A percentile compares a stretch with the other conserved stretches of the same genome.
Evolutionary conservation across 768 basidiomycete species (phyloP).

Genomic region (Tylopilus felleus): DNA sequence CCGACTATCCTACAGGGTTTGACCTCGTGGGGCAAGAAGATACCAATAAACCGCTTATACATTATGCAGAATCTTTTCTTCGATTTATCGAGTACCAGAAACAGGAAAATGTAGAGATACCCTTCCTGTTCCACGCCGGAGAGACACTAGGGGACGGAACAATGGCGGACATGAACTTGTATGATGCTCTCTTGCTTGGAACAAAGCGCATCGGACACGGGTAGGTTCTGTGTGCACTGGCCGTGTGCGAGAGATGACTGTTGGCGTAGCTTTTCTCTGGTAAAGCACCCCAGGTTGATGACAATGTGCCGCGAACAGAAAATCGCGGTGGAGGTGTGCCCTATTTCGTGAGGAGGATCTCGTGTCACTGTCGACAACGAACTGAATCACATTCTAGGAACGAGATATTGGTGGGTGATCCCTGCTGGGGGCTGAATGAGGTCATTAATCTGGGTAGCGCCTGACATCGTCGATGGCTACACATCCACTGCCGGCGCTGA

Average conservation of each 20-base stretch:
- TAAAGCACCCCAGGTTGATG: background rate
- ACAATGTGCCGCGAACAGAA: background rate
- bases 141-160: background rate
- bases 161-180: background rate
- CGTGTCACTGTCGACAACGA: background rate
- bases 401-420: background rate
- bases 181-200: background rate
- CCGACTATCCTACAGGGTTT: conserved; percentile 33
- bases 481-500: background rate
- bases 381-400: background rate
- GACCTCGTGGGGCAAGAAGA: conserved; percentile 37
- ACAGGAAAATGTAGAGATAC: background rate
- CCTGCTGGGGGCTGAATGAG: background rate
- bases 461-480: background rate
- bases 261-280: background rate
- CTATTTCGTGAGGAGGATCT: background rate
- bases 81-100: conserved; percentile 37
- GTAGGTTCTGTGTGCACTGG: background rate
- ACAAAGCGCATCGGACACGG: background rate
- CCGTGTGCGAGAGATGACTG: background rate
- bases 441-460: background rate
- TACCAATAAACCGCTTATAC: conserved; percentile 26
- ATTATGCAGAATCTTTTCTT: conserved; percentile 39
- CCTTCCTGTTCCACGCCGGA: background rate
- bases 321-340: background rate